phyloP scores from a whole-genome alignment of 208 protist species.

The Trichomonas gallinae region DNA sequence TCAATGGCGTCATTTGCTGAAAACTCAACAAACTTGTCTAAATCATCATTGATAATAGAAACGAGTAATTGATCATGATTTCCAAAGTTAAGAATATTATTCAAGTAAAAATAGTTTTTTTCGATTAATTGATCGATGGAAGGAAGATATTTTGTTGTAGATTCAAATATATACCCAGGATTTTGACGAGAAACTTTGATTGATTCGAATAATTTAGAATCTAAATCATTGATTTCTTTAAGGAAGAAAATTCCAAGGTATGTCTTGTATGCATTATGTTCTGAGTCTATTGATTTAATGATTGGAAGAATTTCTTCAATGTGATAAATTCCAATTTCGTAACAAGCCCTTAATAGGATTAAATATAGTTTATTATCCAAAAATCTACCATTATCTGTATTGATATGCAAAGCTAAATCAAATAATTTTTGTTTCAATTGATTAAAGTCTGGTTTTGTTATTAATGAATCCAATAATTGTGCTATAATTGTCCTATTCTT shows the following conservation, averaged over 20 bases:
- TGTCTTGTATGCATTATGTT: neutral
- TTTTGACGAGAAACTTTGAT: neutral
- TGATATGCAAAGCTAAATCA: neutral
- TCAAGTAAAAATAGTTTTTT: neutral
- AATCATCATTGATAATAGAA: neutral
- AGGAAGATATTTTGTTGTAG: neutral
- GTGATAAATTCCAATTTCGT: neutral
- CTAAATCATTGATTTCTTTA: neutral
- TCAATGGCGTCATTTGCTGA: neutral
- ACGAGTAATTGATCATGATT: neutral
- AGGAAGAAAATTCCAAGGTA: neutral
- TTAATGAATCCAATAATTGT: neutral
- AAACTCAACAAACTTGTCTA: neutral
- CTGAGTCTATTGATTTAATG: neutral
- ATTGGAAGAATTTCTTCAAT: neutral
- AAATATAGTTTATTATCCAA: neutral
- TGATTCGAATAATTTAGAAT: neutral
- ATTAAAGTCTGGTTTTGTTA: neutral
- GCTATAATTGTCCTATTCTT: neutral
- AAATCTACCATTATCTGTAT: neutral
- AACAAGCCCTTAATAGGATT: neutral
- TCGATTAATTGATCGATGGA: neutral
- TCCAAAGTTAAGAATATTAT: neutral
- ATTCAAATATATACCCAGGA: neutral
- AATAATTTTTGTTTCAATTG: neutral